phyloP scores from a whole-genome alignment of 345 rosid genomes.

The Arabidopsis suecica region DNA sequence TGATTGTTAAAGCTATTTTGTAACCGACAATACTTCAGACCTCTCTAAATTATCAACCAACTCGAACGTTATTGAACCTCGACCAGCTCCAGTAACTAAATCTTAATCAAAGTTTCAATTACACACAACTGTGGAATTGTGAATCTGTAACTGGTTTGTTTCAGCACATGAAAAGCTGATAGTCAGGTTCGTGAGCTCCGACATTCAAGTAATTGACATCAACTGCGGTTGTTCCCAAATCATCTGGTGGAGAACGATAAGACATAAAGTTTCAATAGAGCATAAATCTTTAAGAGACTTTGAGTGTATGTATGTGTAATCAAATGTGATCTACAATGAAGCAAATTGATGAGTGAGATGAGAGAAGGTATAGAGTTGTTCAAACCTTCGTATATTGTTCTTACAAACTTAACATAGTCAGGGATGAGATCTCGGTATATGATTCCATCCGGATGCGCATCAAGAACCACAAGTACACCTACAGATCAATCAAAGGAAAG shows the following conservation, averaged over 20 bases:
- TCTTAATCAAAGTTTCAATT: neutral
- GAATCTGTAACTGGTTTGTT: constrained; percentile 21
- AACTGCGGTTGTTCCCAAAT: constrained; percentile 61
- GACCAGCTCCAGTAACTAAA: constrained; percentile 22
- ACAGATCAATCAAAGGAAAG: constrained; percentile 24
- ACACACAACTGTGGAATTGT: neutral
- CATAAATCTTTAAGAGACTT: neutral
- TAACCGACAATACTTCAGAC: neutral
- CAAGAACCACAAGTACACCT: constrained; percentile 87
- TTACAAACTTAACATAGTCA: constrained; percentile 62
- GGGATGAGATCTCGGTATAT: constrained; percentile 84
- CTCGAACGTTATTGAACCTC: constrained; percentile 1
- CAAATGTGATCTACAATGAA: neutral
- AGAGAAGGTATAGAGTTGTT: constrained; percentile 14
- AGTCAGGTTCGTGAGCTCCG: constrained; percentile 52
- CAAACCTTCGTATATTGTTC: constrained; percentile 94
- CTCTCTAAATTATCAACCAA: neutral
- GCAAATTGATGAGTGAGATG: neutral
- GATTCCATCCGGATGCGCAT: constrained; percentile 86
- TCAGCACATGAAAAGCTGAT: constrained; percentile 76
- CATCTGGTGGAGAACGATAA: constrained; percentile 51
- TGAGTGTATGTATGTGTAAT: neutral
- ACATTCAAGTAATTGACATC: constrained; percentile 82
- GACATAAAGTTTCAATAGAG: neutral
- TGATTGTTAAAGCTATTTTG: neutral